These are phyloP conservation scores for Alternaria triticimaculans DNA, from an alignment of 2,329 filamentous ascomycete species.

Conservation along the genomic window DNA sequence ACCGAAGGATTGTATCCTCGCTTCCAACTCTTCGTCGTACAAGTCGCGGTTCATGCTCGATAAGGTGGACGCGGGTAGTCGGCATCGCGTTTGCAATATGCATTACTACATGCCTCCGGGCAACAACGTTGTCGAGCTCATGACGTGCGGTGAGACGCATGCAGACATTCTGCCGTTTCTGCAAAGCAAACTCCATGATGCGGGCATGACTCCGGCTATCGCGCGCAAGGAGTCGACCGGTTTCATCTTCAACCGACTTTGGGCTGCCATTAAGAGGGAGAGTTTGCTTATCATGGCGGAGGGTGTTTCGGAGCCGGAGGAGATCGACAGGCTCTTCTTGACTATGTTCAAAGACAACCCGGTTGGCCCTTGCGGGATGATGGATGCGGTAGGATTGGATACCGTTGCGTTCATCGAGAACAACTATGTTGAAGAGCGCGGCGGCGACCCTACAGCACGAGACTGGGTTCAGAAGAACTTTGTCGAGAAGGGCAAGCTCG, in stretches of 20 bases:
- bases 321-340: slow-evolving; percentile 58
- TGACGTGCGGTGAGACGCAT: slow-evolving; percentile 59
- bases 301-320: slow-evolving; percentile 56
- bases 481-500: slow-evolving; percentile 56
- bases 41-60: slow-evolving; percentile 58
- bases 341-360: slow-evolving; percentile 47
- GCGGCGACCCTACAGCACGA: slow-evolving; percentile 50
- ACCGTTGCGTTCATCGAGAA: slow-evolving; percentile 62
- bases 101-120: slow-evolving; percentile 59
- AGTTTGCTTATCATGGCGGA: slow-evolving; percentile 58
- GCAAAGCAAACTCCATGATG: slow-evolving; percentile 48
- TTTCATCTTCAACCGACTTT: slow-evolving; percentile 63
- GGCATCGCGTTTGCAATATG: slow-evolving; percentile 49
- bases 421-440: slow-evolving; percentile 60
- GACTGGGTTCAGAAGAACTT: slow-evolving; percentile 56
- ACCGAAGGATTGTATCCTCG: slow-evolving; percentile 57
- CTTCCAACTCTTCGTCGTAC: slow-evolving; percentile 61
- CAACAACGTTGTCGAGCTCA: slow-evolving; percentile 59
- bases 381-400: slow-evolving; percentile 61
- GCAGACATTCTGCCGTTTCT: slow-evolving; percentile 56
- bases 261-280: slow-evolving; percentile 65
- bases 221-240: slow-evolving; percentile 60
- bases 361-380: slow-evolving; percentile 49
- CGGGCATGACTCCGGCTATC: slow-evolving; percentile 52
- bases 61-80: slow-evolving; percentile 50